Conservation (phyloP, 2,329 filamentous ascomycete species). For the Drechslerella coelobrocha region DNA sequence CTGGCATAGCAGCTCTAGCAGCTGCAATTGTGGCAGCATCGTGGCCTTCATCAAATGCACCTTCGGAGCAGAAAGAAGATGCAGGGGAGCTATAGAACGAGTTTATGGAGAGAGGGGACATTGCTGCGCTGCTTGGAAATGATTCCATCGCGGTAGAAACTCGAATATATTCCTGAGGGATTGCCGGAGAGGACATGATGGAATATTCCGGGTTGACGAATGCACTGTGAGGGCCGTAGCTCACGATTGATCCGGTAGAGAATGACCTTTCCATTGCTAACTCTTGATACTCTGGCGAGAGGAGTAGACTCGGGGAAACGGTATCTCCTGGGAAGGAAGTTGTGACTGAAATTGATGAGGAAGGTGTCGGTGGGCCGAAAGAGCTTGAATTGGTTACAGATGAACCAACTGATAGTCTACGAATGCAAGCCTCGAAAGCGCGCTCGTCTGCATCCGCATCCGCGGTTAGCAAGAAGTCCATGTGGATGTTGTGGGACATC, state of each 20-base stretch:
- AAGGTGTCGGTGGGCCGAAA: constrained; percentile 44
- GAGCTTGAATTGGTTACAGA: constrained; percentile 43
- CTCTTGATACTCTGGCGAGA: constrained; percentile 46
- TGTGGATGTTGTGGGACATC: constrained; percentile 49
- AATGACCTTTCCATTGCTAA: constrained; percentile 41
- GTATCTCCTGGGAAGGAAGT: constrained; percentile 46
- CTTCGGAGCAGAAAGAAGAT: constrained; percentile 39
- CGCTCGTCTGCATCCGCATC: constrained; percentile 42
- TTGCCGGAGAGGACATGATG: constrained; percentile 19
- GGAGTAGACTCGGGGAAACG: constrained; percentile 40
- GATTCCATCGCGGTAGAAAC: constrained; percentile 32
- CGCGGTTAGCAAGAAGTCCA: constrained; percentile 47
- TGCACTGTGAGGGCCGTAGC: constrained; percentile 26
- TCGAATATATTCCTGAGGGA: constrained; percentile 43
- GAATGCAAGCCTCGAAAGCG: constrained; percentile 42
- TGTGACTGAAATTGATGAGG: constrained; percentile 33
- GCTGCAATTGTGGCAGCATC: constrained; percentile 45
- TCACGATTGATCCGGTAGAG: constrained; percentile 27
- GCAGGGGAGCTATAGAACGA: constrained; percentile 46
- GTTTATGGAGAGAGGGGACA: constrained; percentile 41
- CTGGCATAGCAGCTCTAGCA: constrained; percentile 46
- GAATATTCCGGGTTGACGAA: constrained; percentile 43
- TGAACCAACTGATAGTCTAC: constrained; percentile 45
- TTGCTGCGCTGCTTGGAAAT: constrained; percentile 33
- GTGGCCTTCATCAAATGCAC: constrained; percentile 44